A percentile compares a stretch with the other conserved stretches of the same genome.
These are phyloP conservation scores for Botrytis medusae DNA, from an alignment of 2,329 filamentous ascomycete species.

Conservation along the genomic window DNA sequence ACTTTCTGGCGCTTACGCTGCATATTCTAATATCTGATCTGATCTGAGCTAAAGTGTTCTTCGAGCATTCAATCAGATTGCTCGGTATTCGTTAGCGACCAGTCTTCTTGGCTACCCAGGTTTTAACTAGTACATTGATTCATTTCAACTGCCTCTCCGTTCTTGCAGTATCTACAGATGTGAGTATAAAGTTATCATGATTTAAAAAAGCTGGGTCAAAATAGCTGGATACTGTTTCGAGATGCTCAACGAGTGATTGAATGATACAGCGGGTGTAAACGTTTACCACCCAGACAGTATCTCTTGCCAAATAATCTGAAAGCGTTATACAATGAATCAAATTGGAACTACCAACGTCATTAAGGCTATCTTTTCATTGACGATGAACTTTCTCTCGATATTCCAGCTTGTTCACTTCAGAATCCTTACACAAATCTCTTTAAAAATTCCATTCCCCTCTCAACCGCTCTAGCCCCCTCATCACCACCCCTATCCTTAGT, in stretches of 20 bases:
- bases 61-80: background rate
- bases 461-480: conserved; percentile 3
- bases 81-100: background rate
- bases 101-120: background rate
- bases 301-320: background rate
- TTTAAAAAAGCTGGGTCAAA: background rate
- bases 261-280: background rate
- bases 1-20: background rate
- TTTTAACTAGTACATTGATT: background rate
- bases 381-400: background rate
- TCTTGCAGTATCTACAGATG: background rate
- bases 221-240: background rate
- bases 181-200: background rate
- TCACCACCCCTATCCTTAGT: background rate
- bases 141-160: background rate
- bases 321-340: background rate
- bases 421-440: background rate
- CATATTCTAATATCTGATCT: background rate
- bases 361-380: background rate
- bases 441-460: conserved; percentile 15
- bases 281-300: background rate
- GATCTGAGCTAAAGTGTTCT: background rate
- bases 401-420: no score
- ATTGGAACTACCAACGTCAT: background rate
- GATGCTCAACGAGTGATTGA: background rate